Conservation (phyloP, 208 protist species). For the Plasmodiophora brassicae region DNA sequence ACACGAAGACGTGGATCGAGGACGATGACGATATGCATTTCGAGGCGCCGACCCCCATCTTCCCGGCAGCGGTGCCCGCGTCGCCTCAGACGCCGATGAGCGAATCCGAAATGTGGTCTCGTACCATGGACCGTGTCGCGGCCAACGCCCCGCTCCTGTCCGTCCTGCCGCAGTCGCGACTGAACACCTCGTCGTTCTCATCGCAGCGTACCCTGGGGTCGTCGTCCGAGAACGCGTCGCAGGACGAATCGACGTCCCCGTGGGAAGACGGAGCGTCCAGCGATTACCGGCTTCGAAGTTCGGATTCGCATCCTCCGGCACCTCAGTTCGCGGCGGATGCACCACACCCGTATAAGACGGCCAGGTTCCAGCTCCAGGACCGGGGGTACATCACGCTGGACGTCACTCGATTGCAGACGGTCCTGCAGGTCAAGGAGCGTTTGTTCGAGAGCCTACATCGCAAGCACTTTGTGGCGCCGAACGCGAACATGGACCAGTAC, state of each 20-base stretch:
- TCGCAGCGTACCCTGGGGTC: not conserved
- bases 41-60: not conserved
- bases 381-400: not conserved
- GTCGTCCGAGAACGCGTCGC: not conserved
- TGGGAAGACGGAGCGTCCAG: not conserved
- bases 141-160: not conserved
- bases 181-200: not conserved
- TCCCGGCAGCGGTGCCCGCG: not conserved
- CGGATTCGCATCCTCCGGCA: no score
- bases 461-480: not conserved
- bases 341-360: not conserved
- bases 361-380: not conserved
- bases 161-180: not conserved
- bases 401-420: not conserved
- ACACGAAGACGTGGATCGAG: not conserved
- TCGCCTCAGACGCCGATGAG: no score
- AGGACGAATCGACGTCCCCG: not conserved
- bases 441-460: not conserved
- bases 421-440: conserved; percentile 13
- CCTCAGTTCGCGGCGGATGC: not conserved
- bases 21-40: not conserved
- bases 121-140: not conserved
- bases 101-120: not conserved
- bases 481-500: not conserved
- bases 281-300: not conserved